Conservation (phyloP, 495 filamentous ascomycete species). For the Cercophora newfieldiana region DNA sequence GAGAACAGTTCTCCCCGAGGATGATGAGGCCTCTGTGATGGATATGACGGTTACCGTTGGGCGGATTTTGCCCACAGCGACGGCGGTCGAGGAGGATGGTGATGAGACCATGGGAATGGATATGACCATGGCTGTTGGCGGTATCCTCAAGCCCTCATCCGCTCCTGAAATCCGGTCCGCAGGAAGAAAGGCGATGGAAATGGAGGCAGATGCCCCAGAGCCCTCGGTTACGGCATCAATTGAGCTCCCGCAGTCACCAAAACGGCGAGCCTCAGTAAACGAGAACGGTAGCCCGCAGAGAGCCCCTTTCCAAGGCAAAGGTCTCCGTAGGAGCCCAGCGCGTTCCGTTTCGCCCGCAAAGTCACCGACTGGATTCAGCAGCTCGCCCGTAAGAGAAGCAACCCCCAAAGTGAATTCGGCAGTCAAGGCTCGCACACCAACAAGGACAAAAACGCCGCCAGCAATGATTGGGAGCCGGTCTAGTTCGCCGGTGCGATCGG, state of each 20-base stretch:
- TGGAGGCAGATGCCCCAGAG: constrained; percentile 55
- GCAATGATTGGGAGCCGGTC: constrained; percentile 34
- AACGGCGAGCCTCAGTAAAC: constrained; percentile 29
- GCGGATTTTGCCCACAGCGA: constrained; percentile 54
- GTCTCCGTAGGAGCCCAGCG: constrained; percentile 50
- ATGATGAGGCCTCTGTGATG: constrained; percentile 48
- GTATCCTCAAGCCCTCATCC: constrained; percentile 46
- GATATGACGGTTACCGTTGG: constrained; percentile 75
- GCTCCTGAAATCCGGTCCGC: constrained; percentile 43
- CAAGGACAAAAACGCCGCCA: constrained; percentile 22
- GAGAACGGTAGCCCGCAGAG: constrained; percentile 63
- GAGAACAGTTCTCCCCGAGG: constrained; percentile 29
- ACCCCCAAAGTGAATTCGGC: constrained; percentile 1
- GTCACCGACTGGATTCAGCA: constrained; percentile 6
- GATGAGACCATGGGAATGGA: constrained; percentile 60
- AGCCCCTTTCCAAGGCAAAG: constrained; percentile 54
- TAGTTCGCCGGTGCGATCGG: constrained; percentile 35
- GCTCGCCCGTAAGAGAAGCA: background rate
- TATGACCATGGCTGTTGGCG: constrained; percentile 58
- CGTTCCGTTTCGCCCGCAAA: constrained; percentile 16
- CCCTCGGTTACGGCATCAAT: constrained; percentile 53
- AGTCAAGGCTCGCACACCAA: constrained; percentile 13
- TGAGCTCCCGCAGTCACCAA: constrained; percentile 37
- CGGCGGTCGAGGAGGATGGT: constrained; percentile 42
- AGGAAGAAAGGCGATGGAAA: constrained; percentile 61